phyloP scores from a whole-genome alignment of 352 stramenopile genomes.

The Thalassiosira livingstoniorum region DNA sequence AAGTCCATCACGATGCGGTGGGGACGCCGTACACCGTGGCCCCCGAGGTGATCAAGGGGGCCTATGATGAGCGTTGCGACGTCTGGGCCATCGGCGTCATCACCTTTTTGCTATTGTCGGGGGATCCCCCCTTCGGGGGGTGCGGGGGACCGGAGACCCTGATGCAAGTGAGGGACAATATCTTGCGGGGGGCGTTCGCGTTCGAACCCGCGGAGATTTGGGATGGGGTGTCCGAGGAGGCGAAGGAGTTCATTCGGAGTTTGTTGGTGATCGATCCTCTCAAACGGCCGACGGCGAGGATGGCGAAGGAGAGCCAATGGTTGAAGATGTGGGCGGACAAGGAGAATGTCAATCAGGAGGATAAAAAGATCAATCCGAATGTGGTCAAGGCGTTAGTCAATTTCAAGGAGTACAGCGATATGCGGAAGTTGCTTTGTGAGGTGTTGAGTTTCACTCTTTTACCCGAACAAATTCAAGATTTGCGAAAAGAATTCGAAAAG shows the following conservation, averaged over 20 bases:
- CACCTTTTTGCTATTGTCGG: conserved; percentile 82
- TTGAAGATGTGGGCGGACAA: conserved; percentile 72
- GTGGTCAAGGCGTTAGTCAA: conserved; percentile 72
- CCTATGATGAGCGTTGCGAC: conserved; percentile 78
- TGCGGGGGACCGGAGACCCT: conserved; percentile 86
- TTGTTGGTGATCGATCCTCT: conserved; percentile 73
- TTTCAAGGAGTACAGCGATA: conserved; percentile 83
- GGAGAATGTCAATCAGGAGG: conserved; percentile 48
- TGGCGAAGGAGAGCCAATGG: conserved; percentile 75
- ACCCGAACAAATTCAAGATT: conserved; percentile 86
- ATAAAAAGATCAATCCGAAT: conserved; percentile 68
- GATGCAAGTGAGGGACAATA: conserved; percentile 73
- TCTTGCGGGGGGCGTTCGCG: conserved; percentile 58
- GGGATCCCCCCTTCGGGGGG: conserved; percentile 96
- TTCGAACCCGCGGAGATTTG: conserved; percentile 83
- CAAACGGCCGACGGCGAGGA: conserved; percentile 64
- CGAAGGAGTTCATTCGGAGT: conserved; percentile 75
- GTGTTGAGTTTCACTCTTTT: conserved; percentile 82
- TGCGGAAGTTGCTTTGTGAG: conserved; percentile 84
- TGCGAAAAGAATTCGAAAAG: conserved; percentile 87
- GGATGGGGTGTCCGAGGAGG: conserved; percentile 67
- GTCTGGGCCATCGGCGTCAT: conserved; percentile 78
- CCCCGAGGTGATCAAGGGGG: conserved; percentile 87
- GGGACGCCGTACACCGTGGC: conserved; percentile 93
- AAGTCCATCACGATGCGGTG: conserved; percentile 92